Conservation (phyloP, 768 basidiomycete species). For the Tylopilus rubrobrunneus region DNA sequence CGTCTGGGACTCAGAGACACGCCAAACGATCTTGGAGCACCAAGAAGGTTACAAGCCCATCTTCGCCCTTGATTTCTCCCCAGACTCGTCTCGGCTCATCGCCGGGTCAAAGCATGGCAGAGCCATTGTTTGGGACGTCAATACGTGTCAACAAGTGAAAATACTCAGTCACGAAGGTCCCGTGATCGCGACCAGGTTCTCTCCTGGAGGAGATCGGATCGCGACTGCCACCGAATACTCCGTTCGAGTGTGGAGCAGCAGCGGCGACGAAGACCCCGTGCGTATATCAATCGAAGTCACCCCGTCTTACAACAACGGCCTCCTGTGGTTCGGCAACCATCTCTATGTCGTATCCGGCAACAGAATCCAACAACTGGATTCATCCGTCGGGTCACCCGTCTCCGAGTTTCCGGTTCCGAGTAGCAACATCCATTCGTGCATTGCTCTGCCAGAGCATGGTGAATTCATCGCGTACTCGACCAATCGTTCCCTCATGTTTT, state of each 20-base stretch:
- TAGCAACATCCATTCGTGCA: neutral
- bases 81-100: neutral
- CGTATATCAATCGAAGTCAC: neutral
- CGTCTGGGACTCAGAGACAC: neutral
- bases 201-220: neutral
- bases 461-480: neutral
- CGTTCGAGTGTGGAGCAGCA: neutral
- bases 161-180: neutral
- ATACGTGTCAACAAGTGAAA: neutral
- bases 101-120: neutral
- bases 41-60: neutral
- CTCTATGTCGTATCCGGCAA: neutral
- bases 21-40: neutral
- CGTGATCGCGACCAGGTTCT: neutral
- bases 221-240: neutral
- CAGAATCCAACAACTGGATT: neutral
- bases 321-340: neutral
- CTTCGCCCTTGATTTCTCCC: neutral
- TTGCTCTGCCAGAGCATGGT: neutral
- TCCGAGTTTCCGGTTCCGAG: neutral
- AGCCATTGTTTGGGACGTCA: neutral
- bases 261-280: neutral
- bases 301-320: neutral
- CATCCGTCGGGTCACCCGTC: neutral
- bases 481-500: neutral